Evolutionary conservation across 2,329 filamentous ascomycete genomes (phyloP).

Genomic region (Claviceps purpurea): DNA sequence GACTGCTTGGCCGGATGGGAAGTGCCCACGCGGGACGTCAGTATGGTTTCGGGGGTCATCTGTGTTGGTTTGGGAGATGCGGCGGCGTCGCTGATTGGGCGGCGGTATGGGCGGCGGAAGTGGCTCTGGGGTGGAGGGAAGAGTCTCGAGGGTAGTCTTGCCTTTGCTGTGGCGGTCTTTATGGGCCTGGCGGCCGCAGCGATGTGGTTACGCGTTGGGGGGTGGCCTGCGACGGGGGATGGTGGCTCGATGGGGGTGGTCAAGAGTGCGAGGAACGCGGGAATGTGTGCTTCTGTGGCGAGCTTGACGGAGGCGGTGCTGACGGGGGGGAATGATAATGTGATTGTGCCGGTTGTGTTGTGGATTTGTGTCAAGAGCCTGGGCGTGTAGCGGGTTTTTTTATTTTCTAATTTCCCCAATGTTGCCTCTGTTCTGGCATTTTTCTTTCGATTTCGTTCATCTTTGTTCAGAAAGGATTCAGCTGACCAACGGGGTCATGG

Average conservation of each 20-base stretch:
- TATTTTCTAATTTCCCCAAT: background rate
- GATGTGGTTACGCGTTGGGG: conserved; percentile 62
- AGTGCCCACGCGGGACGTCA: conserved; percentile 57
- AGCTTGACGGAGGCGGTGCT: conserved; percentile 91
- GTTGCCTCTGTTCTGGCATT: background rate
- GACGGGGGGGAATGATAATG: conserved; percentile 96
- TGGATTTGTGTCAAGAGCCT: conserved; percentile 85
- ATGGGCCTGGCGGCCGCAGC: conserved; percentile 57
- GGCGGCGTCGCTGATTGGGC: conserved; percentile 77
- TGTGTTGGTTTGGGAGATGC: conserved; percentile 95
- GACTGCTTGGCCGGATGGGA: conserved; percentile 61
- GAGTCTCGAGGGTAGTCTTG: conserved; percentile 74
- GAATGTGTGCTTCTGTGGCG: conserved; percentile 61
- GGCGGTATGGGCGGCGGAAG: conserved; percentile 73
- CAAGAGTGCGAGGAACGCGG: conserved; percentile 47
- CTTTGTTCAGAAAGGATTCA: background rate
- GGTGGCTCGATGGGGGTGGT: conserved; percentile 24
- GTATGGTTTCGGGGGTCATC: conserved; percentile 84
- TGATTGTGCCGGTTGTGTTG: conserved; percentile 82
- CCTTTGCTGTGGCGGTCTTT: conserved; percentile 72
- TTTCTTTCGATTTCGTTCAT: background rate
- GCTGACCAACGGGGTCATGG: too few species aligned
- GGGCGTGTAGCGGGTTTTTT: conserved; percentile 31
- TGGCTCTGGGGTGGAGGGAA: conserved; percentile 98
- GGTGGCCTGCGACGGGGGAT: conserved; percentile 45